Evolutionary conservation across 2,329 filamentous ascomycete genomes (phyloP).

Genomic region (Albophoma yamanashiensis): DNA sequence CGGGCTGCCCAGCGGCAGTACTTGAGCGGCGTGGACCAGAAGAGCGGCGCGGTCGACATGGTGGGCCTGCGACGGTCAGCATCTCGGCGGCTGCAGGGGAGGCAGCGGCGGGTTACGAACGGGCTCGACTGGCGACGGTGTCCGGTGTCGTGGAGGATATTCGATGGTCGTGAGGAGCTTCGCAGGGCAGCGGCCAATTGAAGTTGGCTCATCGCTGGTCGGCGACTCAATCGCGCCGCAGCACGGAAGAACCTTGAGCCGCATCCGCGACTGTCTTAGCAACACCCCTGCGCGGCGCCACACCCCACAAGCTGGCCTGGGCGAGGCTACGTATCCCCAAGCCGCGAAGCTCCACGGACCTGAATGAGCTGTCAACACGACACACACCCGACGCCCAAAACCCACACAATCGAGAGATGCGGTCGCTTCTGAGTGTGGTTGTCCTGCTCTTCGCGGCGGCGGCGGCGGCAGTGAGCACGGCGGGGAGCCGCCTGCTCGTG

Average conservation of each 20-base stretch:
- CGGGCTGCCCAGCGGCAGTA: conserved; percentile 84
- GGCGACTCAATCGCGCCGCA: not conserved
- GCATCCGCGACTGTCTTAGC: not conserved
- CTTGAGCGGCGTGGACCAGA: conserved; percentile 74
- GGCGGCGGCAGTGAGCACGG: conserved; percentile 66
- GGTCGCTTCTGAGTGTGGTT: conserved; percentile 61
- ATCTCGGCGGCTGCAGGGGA: not conserved
- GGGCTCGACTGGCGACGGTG: not conserved
- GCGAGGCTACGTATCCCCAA: conserved; percentile 5
- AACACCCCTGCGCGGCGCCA: not conserved
- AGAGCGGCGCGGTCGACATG: conserved; percentile 59
- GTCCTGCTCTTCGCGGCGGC: conserved; percentile 55
- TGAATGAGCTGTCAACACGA: not conserved
- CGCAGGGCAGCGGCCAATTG: not conserved
- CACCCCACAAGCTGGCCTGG: not conserved
- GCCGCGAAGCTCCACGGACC: not conserved
- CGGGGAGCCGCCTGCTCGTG: conserved; percentile 72
- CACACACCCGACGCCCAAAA: not conserved
- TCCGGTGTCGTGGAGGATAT: not conserved
- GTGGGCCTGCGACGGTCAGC: conserved; percentile 7
- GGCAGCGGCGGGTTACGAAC: not conserved
- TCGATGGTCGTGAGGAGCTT: not conserved
- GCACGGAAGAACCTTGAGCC: not conserved
- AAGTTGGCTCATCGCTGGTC: not conserved
- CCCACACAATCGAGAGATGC: conserved; percentile 39